Base-by-base conservation (phyloP, 495 filamentous ascomycete species). In the Penicillium atrosanguineum region DNA sequence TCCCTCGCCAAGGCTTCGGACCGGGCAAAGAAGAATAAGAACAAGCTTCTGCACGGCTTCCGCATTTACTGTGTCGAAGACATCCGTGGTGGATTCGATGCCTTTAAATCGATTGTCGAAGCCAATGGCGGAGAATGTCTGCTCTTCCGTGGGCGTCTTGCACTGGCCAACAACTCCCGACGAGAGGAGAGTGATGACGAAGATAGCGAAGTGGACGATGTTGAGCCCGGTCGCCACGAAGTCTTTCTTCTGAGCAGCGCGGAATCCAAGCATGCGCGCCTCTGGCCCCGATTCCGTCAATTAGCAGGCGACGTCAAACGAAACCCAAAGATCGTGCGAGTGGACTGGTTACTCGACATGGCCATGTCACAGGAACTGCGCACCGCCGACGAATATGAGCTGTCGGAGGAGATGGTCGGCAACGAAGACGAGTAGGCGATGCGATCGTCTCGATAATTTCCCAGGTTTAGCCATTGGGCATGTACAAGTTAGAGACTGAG, bases 261-360 rank as follows among this genome's bases (percentile, higher is more conserved):
- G 2, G 74, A 74, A 12, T 55, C 79, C 20, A 80, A 82, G 6
- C 92, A 97, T 57, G 81, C 77, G 60, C 82, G 78, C 54, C 69
- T 96, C 40, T 97, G 92, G 93, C 72, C 77, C 7, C 82, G 80
- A 50, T 97, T 97, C 69, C 77, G 85, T 50, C 81, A 87, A 52
- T 81, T 93, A 80, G 91, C 89, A 7, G 67, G 72, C 46, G 83
- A 81, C 36, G 81, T 85, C 16, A 82, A 86, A 55, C 88, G 88
- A 75, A 79, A 81, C 36, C 86, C 89, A 8, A 77, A 85, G 25
- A 85, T 99, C 45, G 89, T 95, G 15, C 80, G 77, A 18, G 78
- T 86, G 18, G 91, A 97, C 61, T 99, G 95, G 95, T 64, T 97
- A 58, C 71, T 97, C 59, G 86, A 91, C 53, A 83, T 90, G 55